These are phyloP conservation scores for Ascobolus immersus DNA, from an alignment of 495 filamentous ascomycete genomes.

Conservation along the genomic window DNA sequence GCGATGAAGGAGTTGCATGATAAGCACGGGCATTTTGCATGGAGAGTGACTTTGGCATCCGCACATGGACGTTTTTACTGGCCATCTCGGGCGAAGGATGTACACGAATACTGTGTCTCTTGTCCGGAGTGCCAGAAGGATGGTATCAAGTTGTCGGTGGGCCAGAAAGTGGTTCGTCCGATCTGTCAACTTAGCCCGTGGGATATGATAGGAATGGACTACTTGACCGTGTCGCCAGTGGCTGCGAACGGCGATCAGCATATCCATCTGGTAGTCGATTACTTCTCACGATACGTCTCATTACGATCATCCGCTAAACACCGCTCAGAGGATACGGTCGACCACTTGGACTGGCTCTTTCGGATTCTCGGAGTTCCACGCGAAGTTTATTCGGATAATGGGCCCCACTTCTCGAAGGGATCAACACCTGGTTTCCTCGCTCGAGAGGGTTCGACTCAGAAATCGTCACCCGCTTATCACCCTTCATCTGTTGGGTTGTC, in stretches of 20 bases:
- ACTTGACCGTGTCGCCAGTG: too few relatives aligned
- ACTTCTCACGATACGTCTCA: conserved; percentile 5
- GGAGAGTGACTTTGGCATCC: not conserved
- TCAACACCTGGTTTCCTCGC: not conserved
- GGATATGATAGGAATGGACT: conserved; percentile 3
- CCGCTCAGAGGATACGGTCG: too few relatives aligned
- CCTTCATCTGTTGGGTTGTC: not conserved
- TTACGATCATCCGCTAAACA: not conserved
- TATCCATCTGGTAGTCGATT: conserved; percentile 3
- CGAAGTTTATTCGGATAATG: conserved; percentile 2
- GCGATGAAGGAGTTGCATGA: not conserved
- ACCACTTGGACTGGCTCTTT: too few relatives aligned
- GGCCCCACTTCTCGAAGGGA: conserved; percentile 1
- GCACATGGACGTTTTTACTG: not conserved
- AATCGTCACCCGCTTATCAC: not conserved
- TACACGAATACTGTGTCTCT: not conserved
- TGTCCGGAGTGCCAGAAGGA: not conserved
- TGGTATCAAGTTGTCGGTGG: not conserved
- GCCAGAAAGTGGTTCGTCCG: too few relatives aligned
- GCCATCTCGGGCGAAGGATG: not conserved
- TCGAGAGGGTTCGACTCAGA: not conserved
- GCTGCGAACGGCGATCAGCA: too few relatives aligned
- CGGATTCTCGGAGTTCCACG: not conserved
- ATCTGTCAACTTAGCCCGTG: conserved; percentile 1
- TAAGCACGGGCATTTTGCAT: conserved; percentile 1